Evolutionary conservation across 23 red algal genomes (phyloP), one percentile per base, ranked within the genome.

Genomic region (Gracilaria gracilis): DNA sequence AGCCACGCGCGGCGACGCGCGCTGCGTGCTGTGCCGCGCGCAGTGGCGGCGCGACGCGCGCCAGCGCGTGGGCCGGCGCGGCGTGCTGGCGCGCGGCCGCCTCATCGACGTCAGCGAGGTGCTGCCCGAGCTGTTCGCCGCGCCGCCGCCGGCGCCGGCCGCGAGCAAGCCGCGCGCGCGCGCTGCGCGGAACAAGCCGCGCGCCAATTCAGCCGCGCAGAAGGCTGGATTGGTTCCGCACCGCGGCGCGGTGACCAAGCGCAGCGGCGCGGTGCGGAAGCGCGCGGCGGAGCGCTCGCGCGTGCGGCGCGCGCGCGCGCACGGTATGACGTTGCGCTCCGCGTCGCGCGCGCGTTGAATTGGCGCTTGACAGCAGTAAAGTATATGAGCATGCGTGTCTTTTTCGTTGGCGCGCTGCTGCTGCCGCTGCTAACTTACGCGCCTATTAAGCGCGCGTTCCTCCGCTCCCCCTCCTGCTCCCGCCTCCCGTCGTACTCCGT

Each of bases 1-100:
- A 6, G 83, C 40, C 13, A 39, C 42, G n/a, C n/a, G 33, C 16
- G 44, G 1, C 1, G 67, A 87, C 12, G 65, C 35, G 35, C 58
- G 83, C 33, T 87, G 83, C 64, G 83, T 87, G 50, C 49, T 87
- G 83, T 87, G 83, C 29, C 83, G 83, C 44, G 83, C 67, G 49
- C 37, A 53, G 54, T 87, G 83, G 83, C 49, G 25, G 48, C 40
- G 42, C 51, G 50, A 16, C 14, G 65, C 61, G 66, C 55, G 81
- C 24, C 37, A 0, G 8, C 14, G 4, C 20, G 0, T 86, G 13
- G 82, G 61, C 11, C 19, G 66, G 8, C 58, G 83, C 44, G 83
- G 83, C 34, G 27, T 75, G 65, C 83, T 87, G 40, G 49, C 24
- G 9, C 24, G 69, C 46, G 44, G 83, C 4, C 58, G 83, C 3